A percentile compares a stretch with the other conserved stretches of the same genome.
Evolutionary conservation across 805 yeast genomes (phyloP).

Genomic region (Yamadazyma philogaea): DNA sequence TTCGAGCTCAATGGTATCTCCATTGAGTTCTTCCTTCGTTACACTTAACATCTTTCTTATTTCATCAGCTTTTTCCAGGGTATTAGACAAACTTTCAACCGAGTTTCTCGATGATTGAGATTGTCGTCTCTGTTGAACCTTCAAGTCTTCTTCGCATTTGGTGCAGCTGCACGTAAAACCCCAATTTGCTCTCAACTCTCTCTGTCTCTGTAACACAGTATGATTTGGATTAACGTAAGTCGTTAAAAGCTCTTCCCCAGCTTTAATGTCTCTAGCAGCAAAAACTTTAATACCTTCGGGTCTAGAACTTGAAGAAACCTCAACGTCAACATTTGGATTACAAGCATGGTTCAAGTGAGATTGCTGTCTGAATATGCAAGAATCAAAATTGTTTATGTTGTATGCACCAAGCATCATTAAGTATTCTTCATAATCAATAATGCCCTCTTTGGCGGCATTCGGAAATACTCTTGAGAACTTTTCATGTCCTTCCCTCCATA

Average conservation of each 20-base stretch:
- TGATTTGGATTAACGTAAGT: constrained; percentile 68
- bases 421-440: constrained; percentile 49
- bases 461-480: constrained; percentile 52
- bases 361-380: constrained; percentile 57
- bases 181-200: constrained; percentile 70
- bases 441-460: constrained; percentile 15
- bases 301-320: constrained; percentile 36
- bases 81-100: constrained; percentile 18
- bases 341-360: constrained; percentile 78
- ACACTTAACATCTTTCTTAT: constrained; percentile 47
- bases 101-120: constrained; percentile 19
- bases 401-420: constrained; percentile 65
- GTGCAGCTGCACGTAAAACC: constrained; percentile 72
- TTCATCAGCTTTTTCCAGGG: constrained; percentile 25
- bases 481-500: constrained; percentile 59
- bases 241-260: constrained; percentile 67
- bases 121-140: constrained; percentile 43
- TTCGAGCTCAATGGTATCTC: constrained; percentile 40
- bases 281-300: constrained; percentile 56
- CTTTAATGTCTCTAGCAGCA: constrained; percentile 55
- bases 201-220: constrained; percentile 58
- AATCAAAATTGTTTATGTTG: constrained; percentile 69
- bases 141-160: constrained; percentile 59
- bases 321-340: constrained; percentile 63
- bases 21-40: constrained; percentile 41